A percentile compares a stretch with the other conserved stretches of the same genome.
Evolutionary conservation across 352 stramenopile genomes (phyloP).

Genomic region (Globisporangium echinulatum): DNA sequence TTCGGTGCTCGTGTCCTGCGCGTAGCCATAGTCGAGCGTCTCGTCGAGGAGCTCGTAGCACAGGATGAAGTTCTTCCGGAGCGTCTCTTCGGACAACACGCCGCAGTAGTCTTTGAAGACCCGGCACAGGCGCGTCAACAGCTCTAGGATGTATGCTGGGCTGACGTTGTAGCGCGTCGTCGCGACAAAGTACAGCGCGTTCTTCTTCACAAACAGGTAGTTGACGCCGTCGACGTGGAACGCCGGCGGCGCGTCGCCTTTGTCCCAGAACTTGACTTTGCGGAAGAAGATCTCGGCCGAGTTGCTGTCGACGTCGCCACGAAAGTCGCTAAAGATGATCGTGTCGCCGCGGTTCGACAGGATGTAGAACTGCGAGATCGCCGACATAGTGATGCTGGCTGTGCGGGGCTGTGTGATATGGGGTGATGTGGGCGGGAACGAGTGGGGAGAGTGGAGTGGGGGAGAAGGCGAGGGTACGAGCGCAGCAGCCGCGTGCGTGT

Average conservation of each 20-base stretch:
- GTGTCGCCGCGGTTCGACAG: conserved; percentile 97
- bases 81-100: conserved; percentile 96
- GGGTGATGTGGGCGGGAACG: too few relatives aligned
- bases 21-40: conserved; percentile 98
- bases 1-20: conserved; percentile 96
- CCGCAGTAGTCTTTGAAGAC: conserved; percentile 99
- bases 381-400: conserved; percentile 24
- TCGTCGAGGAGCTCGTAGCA: conserved; percentile 99
- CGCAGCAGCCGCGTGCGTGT: neutral
- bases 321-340: conserved; percentile 97
- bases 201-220: conserved; percentile 98
- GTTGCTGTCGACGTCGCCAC: conserved; percentile 80
- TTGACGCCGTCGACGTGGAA: conserved; percentile 97
- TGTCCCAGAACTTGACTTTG: conserved; percentile 99
- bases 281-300: conserved; percentile 97
- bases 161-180: conserved; percentile 96
- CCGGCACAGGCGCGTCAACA: conserved; percentile 91
- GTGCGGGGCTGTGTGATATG: too few relatives aligned
- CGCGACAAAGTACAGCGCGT: conserved; percentile 97
- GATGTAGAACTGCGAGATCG: conserved; percentile 99
- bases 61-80: conserved; percentile 99
- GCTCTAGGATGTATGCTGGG: conserved; percentile 93
- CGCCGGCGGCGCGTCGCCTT: conserved; percentile 93
- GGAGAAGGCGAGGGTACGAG: too few relatives aligned
- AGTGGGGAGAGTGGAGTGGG: too few relatives aligned